Evolutionary conservation across 768 basidiomycete genomes (phyloP).

Genomic region (Collybia sordida): DNA sequence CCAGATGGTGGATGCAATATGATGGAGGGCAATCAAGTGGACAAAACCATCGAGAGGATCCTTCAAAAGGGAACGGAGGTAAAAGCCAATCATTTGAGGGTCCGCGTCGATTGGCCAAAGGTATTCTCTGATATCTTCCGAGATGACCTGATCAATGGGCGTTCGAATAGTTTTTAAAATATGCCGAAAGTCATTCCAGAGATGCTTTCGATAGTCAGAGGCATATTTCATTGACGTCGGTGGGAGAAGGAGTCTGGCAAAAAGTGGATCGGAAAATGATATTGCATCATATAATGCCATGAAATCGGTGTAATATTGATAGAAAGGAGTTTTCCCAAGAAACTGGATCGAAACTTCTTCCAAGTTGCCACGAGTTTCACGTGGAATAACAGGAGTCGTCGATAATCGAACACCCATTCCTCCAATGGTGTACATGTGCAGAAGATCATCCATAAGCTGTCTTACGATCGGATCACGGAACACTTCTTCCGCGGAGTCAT

Average conservation of each 20-base stretch:
- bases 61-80: slow-evolving; percentile 56
- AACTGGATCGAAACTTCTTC: slow-evolving; percentile 57
- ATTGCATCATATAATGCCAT: slow-evolving; percentile 87
- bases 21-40: slow-evolving; percentile 71
- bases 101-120: slow-evolving; percentile 72
- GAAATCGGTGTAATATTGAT: slow-evolving; percentile 92
- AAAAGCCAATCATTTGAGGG: slow-evolving; percentile 59
- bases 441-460: slow-evolving; percentile 54
- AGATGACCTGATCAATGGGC: slow-evolving; percentile 50
- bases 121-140: slow-evolving; percentile 55
- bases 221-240: slow-evolving; percentile 78
- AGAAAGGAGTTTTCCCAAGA: slow-evolving; percentile 82
- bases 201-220: slow-evolving; percentile 75
- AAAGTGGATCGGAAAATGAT: slow-evolving; percentile 80
- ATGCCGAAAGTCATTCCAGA: slow-evolving; percentile 82
- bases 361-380: slow-evolving; percentile 29
- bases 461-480: slow-evolving; percentile 75
- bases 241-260: slow-evolving; percentile 73
- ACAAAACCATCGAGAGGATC: slow-evolving; percentile 55
- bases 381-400: slow-evolving; percentile 14
- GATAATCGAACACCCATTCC: slow-evolving; percentile 19
- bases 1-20: slow-evolving; percentile 78
- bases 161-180: slow-evolving; percentile 59
- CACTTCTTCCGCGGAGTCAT: slow-evolving; percentile 59
- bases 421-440: slow-evolving; percentile 52